A percentile compares a stretch with the other conserved stretches of the same genome.
Evolutionary conservation across 495 filamentous ascomycete genomes (phyloP).

Genomic region (Pseudevernia furfuracea): DNA sequence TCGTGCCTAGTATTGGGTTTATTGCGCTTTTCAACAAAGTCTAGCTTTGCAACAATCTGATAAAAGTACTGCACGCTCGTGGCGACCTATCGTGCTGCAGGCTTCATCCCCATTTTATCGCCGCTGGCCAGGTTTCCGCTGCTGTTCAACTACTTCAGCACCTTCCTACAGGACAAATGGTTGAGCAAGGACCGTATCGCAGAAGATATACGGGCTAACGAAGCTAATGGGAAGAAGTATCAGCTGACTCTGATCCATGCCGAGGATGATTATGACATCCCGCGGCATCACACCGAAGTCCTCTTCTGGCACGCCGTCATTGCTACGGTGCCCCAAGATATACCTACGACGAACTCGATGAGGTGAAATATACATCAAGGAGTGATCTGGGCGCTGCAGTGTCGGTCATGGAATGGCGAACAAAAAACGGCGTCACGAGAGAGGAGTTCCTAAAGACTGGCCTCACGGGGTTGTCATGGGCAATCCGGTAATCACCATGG

Average conservation of each 20-base stretch:
- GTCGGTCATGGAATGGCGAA: slow-evolving; percentile 41
- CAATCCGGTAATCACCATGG: slow-evolving; percentile 42
- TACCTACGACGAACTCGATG: slow-evolving; percentile 36
- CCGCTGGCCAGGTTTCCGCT: slow-evolving; percentile 36
- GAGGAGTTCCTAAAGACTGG: slow-evolving; percentile 46
- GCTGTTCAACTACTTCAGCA: slow-evolving; percentile 35
- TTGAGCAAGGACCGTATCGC: slow-evolving; percentile 37
- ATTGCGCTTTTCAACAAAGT: no score
- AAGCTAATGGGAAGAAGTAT: slow-evolving; percentile 28
- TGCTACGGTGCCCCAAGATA: slow-evolving; percentile 26
- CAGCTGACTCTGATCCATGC: slow-evolving; percentile 32
- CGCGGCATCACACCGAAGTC: slow-evolving; percentile 35
- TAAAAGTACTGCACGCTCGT: no score
- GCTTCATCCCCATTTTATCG: slow-evolving; percentile 38
- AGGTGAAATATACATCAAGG: slow-evolving; percentile 31
- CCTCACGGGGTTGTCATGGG: slow-evolving; percentile 48
- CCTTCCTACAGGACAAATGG: slow-evolving; percentile 41
- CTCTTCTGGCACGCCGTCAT: slow-evolving; percentile 43
- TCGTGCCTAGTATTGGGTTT: no score
- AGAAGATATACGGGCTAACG: slow-evolving; percentile 28
- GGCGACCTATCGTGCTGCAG: slow-evolving; percentile 41
- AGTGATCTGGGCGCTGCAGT: slow-evolving; percentile 39
- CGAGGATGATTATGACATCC: slow-evolving; percentile 37
- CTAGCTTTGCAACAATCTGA: no score
- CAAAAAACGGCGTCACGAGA: slow-evolving; percentile 37